Conservation (phyloP, 1,284 basidiomycete genomes). For the Calocybe gambosa region DNA sequence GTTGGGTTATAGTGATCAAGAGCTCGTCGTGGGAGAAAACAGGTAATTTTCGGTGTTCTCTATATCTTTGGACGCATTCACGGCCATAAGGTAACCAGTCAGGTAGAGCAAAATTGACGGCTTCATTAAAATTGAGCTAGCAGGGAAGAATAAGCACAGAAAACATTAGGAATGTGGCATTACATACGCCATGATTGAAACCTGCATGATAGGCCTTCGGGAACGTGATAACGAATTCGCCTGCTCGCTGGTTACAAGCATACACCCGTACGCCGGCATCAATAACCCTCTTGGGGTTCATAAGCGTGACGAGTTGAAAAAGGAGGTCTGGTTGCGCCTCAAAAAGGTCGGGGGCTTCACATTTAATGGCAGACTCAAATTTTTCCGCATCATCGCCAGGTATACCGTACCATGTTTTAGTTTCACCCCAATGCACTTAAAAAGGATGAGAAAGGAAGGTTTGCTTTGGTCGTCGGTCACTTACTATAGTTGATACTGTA, state of each 20-base stretch:
- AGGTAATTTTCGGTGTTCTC: conserved; percentile 85
- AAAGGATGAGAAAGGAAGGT: conserved; percentile 13
- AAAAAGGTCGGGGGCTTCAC: conserved; percentile 97
- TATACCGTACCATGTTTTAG: conserved; percentile 99
- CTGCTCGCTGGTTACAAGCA: conserved; percentile 93
- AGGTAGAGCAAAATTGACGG: conserved; percentile 97
- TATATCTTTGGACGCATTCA: conserved; percentile 85
- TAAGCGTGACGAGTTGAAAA: conserved; percentile 96
- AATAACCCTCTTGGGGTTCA: conserved; percentile 87
- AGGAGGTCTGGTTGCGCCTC: conserved; percentile 96
- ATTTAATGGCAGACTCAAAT: conserved; percentile 94
- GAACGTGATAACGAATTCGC: conserved; percentile 97
- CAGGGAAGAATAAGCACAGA: conserved; percentile 15
- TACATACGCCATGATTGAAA: conserved; percentile 91
- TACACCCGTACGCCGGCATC: conserved; percentile 92
- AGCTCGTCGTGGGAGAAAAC: conserved; percentile 99
- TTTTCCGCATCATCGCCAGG: conserved; percentile 92
- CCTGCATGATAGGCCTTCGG: conserved; percentile 98
- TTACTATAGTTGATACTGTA: conserved; percentile 93
- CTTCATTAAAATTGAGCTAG: conserved; percentile 97
- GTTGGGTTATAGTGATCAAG: conserved; percentile 90
- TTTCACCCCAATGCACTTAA: conserved; percentile 97
- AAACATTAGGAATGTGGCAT: conserved; percentile 12
- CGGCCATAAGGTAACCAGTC: conserved; percentile 90
- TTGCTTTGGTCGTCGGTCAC: conserved; percentile 28